These are phyloP conservation scores for Aureobasidium musti DNA, from an alignment of 2,329 filamentous ascomycete genomes.

Conservation along the genomic window DNA sequence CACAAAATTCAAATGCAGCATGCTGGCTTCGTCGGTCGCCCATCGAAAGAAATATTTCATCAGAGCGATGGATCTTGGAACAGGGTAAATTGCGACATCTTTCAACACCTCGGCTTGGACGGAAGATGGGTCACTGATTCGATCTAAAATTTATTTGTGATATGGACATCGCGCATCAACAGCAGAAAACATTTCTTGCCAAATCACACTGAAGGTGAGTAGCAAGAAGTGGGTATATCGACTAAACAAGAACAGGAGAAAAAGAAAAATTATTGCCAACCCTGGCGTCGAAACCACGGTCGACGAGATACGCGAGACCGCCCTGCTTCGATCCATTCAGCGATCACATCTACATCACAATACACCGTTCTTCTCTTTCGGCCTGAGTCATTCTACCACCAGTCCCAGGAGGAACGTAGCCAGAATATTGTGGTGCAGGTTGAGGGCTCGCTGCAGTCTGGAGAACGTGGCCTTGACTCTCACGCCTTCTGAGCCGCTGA, in stretches of 20 bases:
- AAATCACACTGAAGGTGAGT: too few relatives aligned
- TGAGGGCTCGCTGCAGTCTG: background rate
- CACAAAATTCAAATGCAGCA: too few relatives aligned
- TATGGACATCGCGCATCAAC: too few relatives aligned
- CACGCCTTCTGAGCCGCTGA: conserved; percentile 15
- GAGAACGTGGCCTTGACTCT: conserved; percentile 19
- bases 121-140: background rate
- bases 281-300: background rate
- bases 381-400: conserved; percentile 20
- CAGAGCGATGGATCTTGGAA: too few relatives aligned
- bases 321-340: background rate
- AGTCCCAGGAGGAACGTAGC: conserved; percentile 23
- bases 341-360: conserved; percentile 14
- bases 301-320: background rate
- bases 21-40: too few relatives aligned
- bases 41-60: too few relatives aligned
- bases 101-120: background rate
- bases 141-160: background rate
- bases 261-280: background rate
- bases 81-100: too few relatives aligned
- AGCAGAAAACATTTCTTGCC: background rate
- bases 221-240: conserved; percentile 11
- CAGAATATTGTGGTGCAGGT: conserved; percentile 21
- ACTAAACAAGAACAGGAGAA: conserved; percentile 6
- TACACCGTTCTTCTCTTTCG: conserved; percentile 22